These are phyloP conservation scores for Colletotrichum horii DNA, from an alignment of 2,329 filamentous ascomycete species.

Conservation along the genomic window DNA sequence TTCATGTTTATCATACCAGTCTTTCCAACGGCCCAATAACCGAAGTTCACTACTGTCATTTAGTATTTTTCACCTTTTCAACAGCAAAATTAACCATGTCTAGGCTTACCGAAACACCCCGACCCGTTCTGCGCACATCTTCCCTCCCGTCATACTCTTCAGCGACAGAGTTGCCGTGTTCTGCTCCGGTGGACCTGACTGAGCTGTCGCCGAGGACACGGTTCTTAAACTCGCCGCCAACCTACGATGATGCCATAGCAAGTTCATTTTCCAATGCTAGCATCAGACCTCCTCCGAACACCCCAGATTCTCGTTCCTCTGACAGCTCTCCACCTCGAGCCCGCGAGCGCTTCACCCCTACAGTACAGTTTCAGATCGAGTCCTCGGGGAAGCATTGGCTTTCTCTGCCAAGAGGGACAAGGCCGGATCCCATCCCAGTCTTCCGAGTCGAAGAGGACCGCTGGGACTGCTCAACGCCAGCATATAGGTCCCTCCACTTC, in stretches of 20 bases:
- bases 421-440: slow-evolving; percentile 45
- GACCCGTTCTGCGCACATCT: background rate
- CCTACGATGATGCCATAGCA: slow-evolving; percentile 29
- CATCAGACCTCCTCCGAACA: background rate
- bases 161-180: background rate
- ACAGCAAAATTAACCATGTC: background rate
- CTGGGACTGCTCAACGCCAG: slow-evolving; percentile 8
- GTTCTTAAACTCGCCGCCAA: slow-evolving; percentile 26
- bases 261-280: background rate
- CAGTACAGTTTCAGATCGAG: slow-evolving; percentile 54
- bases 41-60: background rate
- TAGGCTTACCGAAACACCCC: background rate
- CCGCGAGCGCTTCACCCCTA: slow-evolving; percentile 41
- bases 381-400: slow-evolving; percentile 47
- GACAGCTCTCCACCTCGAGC: background rate
- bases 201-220: background rate
- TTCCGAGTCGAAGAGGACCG: slow-evolving; percentile 40
- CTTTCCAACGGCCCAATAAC: background rate
- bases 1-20: background rate
- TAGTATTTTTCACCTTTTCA: background rate
- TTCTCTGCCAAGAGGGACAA: slow-evolving; percentile 43
- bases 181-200: background rate
- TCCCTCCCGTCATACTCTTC: background rate
- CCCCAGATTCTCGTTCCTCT: background rate
- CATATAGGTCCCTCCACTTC: slow-evolving; percentile 57